phyloP scores from a whole-genome alignment of 2,329 filamentous ascomycete genomes.

The Metarhizium album region DNA sequence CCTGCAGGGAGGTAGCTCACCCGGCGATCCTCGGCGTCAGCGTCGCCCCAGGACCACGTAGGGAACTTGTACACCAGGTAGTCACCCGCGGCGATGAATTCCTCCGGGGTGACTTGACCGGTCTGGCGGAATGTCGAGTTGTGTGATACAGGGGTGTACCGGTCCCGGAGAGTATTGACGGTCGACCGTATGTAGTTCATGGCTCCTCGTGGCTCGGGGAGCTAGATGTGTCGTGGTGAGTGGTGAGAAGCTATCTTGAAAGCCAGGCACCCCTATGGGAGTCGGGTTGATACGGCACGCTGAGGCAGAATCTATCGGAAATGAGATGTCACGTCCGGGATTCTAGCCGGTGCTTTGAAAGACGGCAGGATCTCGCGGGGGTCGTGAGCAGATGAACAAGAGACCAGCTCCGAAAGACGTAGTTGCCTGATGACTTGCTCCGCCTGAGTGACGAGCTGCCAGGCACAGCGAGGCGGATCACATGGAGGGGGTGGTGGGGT shows the following conservation, averaged over 20 bases:
- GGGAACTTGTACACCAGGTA: slow-evolving; percentile 99
- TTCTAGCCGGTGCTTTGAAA: not conserved
- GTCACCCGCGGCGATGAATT: slow-evolving; percentile 91
- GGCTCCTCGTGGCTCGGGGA: slow-evolving; percentile 1
- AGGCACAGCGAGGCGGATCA: slow-evolving; percentile 16
- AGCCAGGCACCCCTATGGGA: not conserved
- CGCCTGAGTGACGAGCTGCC: slow-evolving; percentile 5
- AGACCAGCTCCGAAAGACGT: not conserved
- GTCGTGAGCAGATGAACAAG: not conserved
- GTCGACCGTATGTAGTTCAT: slow-evolving; percentile 94
- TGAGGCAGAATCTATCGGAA: not conserved
- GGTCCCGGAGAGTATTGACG: slow-evolving; percentile 83
- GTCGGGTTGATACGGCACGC: not conserved
- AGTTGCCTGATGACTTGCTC: slow-evolving; percentile 9
- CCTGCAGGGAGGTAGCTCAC: slow-evolving; percentile 71
- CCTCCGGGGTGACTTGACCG: slow-evolving; percentile 92
- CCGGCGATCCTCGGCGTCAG: slow-evolving; percentile 68
- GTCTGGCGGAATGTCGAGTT: slow-evolving; percentile 89
- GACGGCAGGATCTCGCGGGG: no score
- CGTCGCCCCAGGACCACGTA: slow-evolving; percentile 93
- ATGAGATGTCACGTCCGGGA: no score
- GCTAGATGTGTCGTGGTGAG: not conserved
- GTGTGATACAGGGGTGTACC: slow-evolving; percentile 78
- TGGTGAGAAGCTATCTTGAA: not conserved
- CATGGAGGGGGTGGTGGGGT: slow-evolving; percentile 16